phyloP scores from a whole-genome alignment of 2,329 filamentous ascomycete species.

The Colletotrichum destructivum region DNA sequence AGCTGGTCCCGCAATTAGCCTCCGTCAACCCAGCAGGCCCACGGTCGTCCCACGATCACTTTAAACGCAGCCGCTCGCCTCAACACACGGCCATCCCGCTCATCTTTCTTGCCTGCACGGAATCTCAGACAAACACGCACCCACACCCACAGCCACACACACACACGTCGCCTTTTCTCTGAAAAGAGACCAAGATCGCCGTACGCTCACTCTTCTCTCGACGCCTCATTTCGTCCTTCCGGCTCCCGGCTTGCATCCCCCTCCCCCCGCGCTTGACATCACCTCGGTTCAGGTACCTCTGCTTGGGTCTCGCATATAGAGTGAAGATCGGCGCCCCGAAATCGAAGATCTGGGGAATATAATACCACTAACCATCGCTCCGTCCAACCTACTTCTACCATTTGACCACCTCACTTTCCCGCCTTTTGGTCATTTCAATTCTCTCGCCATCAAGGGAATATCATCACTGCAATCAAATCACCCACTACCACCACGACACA shows the following conservation, averaged over 20 bases:
- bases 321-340: slow-evolving; percentile 36
- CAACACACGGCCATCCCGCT: slow-evolving; percentile 32
- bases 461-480: background rate
- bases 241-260: slow-evolving; percentile 17
- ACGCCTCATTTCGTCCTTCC: slow-evolving; percentile 19
- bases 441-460: slow-evolving; percentile 9
- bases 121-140: slow-evolving; percentile 24
- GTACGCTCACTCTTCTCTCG: slow-evolving; percentile 2
- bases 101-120: background rate
- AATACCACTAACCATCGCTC: slow-evolving; percentile 37
- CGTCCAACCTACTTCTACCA: slow-evolving; percentile 9
- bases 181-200: slow-evolving; percentile 24
- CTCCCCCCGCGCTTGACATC: slow-evolving; percentile 34
- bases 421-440: background rate
- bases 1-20: slow-evolving; percentile 38
- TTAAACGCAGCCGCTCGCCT: slow-evolving; percentile 29
- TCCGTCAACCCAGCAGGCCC: slow-evolving; percentile 28
- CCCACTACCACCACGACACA: background rate
- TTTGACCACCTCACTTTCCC: background rate
- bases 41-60: slow-evolving; percentile 41
- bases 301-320: slow-evolving; percentile 25
- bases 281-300: slow-evolving; percentile 35
- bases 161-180: slow-evolving; percentile 17
- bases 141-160: background rate
- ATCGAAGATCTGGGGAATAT: slow-evolving; percentile 42